phyloP scores from a whole-genome alignment of 2,329 filamentous ascomycete species.

The Pyricularia pennisetigena region DNA sequence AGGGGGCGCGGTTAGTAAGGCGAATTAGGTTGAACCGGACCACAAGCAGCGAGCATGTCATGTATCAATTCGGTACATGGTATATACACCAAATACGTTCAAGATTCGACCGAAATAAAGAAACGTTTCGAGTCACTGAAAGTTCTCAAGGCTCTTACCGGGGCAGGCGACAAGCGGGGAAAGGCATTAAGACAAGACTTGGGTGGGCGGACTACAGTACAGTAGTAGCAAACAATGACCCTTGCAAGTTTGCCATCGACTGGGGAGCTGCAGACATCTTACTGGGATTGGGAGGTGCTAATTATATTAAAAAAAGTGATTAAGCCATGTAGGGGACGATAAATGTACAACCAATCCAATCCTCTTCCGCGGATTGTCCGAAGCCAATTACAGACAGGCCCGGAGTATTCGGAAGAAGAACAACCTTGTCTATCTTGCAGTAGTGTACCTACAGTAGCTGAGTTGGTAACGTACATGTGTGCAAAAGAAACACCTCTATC shows the following conservation, averaged over 20 bases:
- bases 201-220: not conserved
- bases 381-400: not conserved
- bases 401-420: not conserved
- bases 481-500: no score
- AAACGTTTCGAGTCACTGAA: not conserved
- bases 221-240: not conserved
- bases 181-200: not conserved
- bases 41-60: not conserved
- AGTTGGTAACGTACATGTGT: no score
- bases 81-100: no score
- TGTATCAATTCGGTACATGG: not conserved
- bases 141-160: not conserved
- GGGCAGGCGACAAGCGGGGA: not conserved
- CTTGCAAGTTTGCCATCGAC: not conserved
- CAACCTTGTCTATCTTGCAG: not conserved
- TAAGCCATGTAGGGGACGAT: not conserved
- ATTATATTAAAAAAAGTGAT: not conserved
- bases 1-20: not conserved
- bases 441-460: no score
- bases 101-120: not conserved
- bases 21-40: not conserved
- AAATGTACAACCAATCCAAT: not conserved
- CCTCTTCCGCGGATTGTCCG: not conserved
- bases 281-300: not conserved
- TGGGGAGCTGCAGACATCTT: not conserved